These are phyloP conservation scores for Polyplosphaeria fusca DNA, from an alignment of 495 filamentous ascomycete genomes.

Conservation along the genomic window DNA sequence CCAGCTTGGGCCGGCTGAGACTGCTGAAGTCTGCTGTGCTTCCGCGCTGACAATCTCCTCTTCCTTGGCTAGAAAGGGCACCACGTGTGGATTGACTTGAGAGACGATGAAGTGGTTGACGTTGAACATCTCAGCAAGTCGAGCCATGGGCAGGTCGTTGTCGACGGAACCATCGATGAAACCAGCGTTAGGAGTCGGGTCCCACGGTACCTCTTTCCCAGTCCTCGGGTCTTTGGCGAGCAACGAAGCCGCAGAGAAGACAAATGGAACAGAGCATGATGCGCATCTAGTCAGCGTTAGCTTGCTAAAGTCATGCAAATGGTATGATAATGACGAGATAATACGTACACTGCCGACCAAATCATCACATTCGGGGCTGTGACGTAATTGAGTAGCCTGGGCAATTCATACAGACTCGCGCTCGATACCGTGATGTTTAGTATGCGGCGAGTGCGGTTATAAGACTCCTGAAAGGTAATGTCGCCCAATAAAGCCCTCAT, in stretches of 20 bases:
- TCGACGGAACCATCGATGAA: conserved; percentile 96
- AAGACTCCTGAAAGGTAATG: conserved; percentile 92
- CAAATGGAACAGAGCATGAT: conserved; percentile 87
- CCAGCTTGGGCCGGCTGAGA: conserved; percentile 51
- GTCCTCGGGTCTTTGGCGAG: conserved; percentile 84
- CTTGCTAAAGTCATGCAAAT: background rate
- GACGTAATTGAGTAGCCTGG: conserved; percentile 83
- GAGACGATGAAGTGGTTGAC: conserved; percentile 98
- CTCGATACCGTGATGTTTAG: conserved; percentile 91
- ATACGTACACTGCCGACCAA: conserved; percentile 84
- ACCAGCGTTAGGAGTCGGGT: conserved; percentile 65
- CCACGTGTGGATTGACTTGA: conserved; percentile 91
- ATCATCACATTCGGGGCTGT: conserved; percentile 92
- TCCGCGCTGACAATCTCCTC: conserved; percentile 51
- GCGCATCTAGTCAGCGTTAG: conserved; percentile 56
- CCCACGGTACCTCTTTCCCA: conserved; percentile 76
- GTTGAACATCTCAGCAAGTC: conserved; percentile 92
- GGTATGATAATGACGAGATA: background rate
- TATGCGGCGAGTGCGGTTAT: conserved; percentile 85
- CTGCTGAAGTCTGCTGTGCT: conserved; percentile 41
- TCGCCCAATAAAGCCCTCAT: conserved; percentile 79
- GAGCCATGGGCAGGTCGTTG: conserved; percentile 88
- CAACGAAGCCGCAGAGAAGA: conserved; percentile 72
- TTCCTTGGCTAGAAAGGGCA: conserved; percentile 78
- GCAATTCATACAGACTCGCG: conserved; percentile 81